Evolutionary conservation across 2,329 filamentous ascomycete genomes (phyloP), one percentile per base, ranked within the genome.

Genomic region (Scedosporium dehoogii): DNA sequence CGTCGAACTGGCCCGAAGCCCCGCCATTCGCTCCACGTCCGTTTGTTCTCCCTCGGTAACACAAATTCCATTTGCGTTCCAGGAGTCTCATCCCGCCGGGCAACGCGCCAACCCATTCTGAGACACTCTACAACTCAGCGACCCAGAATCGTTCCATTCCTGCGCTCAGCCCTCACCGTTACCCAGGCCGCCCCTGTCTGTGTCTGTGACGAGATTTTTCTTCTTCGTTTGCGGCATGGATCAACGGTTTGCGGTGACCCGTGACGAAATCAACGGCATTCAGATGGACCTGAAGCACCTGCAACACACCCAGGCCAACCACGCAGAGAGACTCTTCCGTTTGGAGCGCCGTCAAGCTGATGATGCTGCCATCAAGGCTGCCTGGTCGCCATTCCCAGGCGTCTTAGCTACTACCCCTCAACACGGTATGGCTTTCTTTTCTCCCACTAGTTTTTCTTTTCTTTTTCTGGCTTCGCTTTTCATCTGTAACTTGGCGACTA

Each of bases 311-410:
- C 85, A 88, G 72, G 80, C 75, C 66, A 82, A 79, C 68, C 85
- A 88, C 73, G 79, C 81, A 63, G 86, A 88, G 66, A 78, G 86
- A 70, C 72, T 89, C 61, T 73, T 81, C 64, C 78, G 84, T 65
- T 73, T 89, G 60, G 86, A 89, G 72, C 86, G 85, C 69, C 84
- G 85, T 57, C 85, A 88, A 70, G 85, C 85, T 41, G 85, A 88
- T 67, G 85, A 88, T 74, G 83, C 84, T 59, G 81, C 84, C 38
- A 75, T 88, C 64, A 96, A 93, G 75, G 96, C 90, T 65, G 89
- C 96, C 63, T 99, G 94, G 94, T 96, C 92, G 62, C 92, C 92
- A 16, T 97, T 97, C 72, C 92, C 93, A n/a, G 88, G 87, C 66
- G 85, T 92, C 46, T 74, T 96, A 63, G 87, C 88, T 68, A 89